These are phyloP conservation scores for Sequoiadendron giganteum DNA, from an alignment of 75 land plant genomes.

Conservation along the genomic window DNA sequence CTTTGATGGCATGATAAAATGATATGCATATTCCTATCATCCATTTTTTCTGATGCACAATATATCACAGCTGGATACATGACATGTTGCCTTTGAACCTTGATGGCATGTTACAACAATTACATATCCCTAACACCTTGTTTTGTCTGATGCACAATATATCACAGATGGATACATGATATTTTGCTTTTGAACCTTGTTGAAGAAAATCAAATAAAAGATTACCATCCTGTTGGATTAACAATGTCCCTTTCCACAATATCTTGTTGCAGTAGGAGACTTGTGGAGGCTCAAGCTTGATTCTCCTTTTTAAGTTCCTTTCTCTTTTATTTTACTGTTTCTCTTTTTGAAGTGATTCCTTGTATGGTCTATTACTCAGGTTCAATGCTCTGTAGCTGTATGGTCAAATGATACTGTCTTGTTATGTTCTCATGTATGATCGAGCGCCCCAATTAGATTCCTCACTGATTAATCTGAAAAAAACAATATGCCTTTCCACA, in stretches of 20 bases:
- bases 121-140: background rate
- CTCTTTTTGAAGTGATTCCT: no score
- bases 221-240: background rate
- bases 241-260: background rate
- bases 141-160: background rate
- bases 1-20: background rate
- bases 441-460: no score
- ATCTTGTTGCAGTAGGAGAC: no score
- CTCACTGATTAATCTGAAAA: no score
- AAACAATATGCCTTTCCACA: background rate
- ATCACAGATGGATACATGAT: background rate
- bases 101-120: background rate
- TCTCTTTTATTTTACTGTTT: no score
- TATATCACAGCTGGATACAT: background rate
- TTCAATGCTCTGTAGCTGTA: no score
- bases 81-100: background rate
- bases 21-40: background rate
- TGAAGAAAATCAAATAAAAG: background rate
- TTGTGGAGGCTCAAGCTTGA: no score
- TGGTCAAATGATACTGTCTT: no score
- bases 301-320: no score
- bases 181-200: background rate
- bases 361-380: no score
- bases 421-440: no score
- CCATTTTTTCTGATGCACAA: background rate